These are phyloP conservation scores for Macrophomina tecta DNA, from an alignment of 2,329 filamentous ascomycete genomes.

Conservation along the genomic window DNA sequence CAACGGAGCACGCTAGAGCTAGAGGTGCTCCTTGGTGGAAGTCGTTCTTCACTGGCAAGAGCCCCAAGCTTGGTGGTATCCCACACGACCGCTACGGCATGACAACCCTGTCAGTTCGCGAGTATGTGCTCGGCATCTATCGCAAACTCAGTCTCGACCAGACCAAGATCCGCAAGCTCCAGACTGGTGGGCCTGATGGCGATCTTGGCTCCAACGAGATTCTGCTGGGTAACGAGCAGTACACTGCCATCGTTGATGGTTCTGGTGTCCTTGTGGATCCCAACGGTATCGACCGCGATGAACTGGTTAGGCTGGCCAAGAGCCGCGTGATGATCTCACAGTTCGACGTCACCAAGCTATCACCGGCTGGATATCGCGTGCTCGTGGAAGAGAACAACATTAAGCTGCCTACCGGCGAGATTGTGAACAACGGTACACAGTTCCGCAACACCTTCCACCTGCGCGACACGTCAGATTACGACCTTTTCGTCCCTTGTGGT, in stretches of 20 bases:
- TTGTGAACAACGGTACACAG: slow-evolving; percentile 85
- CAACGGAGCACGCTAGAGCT: slow-evolving; percentile 88
- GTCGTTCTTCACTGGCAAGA: slow-evolving; percentile 99
- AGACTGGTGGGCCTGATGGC: slow-evolving; percentile 95
- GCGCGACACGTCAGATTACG: slow-evolving; percentile 71
- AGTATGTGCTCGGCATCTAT: slow-evolving; percentile 97
- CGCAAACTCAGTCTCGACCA: slow-evolving; percentile 92
- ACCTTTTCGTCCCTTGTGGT: slow-evolving; percentile 94
- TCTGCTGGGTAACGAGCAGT: slow-evolving; percentile 92
- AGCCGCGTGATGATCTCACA: slow-evolving; percentile 86
- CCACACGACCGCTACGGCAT: slow-evolving; percentile 96
- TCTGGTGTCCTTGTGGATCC: slow-evolving; percentile 94
- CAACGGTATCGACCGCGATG: slow-evolving; percentile 81
- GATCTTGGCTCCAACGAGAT: slow-evolving; percentile 99
- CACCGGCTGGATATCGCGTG: slow-evolving; percentile 85
- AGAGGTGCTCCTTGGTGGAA: slow-evolving; percentile 98
- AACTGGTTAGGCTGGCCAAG: slow-evolving; percentile 84
- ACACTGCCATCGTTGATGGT: slow-evolving; percentile 93
- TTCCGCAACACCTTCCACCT: slow-evolving; percentile 99
- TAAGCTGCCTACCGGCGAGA: slow-evolving; percentile 84
- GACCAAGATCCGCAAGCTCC: slow-evolving; percentile 85
- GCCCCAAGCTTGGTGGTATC: slow-evolving; percentile 92
- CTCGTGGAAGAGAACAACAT: slow-evolving; percentile 90
- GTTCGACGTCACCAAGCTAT: slow-evolving; percentile 85
- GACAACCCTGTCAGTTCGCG: slow-evolving; percentile 94